phyloP scores from a whole-genome alignment of 306 rosid species.

The Corylus americana region DNA sequence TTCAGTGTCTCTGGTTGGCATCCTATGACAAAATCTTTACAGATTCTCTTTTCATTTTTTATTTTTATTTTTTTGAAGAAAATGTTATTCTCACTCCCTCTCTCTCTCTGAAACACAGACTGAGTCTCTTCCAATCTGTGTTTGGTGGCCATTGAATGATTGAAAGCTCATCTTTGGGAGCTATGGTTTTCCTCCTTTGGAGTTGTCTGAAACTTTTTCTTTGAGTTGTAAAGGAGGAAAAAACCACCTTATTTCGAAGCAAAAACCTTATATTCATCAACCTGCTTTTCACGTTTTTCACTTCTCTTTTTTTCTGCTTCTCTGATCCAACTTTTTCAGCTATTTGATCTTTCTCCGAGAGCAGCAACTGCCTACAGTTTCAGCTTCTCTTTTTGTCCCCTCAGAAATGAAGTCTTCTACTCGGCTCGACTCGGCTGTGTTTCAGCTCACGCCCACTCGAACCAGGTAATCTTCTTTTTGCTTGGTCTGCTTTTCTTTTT shows the following conservation, averaged over 20 bases:
- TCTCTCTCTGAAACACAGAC: background rate
- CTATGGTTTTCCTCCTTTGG: constrained; percentile 28
- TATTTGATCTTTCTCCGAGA: constrained; percentile 24
- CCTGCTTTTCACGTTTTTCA: constrained; percentile 18
- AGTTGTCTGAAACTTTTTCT: constrained; percentile 34
- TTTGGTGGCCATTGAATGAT: constrained; percentile 39
- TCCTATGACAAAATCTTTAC: background rate
- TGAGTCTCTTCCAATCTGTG: constrained; percentile 1
- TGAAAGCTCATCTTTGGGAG: constrained; percentile 40
- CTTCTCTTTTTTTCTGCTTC: constrained; percentile 1
- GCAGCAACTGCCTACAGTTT: constrained; percentile 7
- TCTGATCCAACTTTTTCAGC: constrained; percentile 40
- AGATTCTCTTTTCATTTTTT: background rate
- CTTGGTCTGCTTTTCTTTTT: constrained; percentile 9
- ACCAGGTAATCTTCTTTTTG: constrained; percentile 54
- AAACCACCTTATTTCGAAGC: constrained; percentile 2
- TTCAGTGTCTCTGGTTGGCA: constrained; percentile 4
- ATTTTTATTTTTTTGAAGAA: too few species aligned
- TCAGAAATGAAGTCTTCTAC: constrained; percentile 65
- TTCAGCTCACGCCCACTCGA: constrained; percentile 97
- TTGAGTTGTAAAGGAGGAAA: constrained; percentile 14
- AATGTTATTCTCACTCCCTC: background rate
- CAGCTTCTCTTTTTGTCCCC: constrained; percentile 14
- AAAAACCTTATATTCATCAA: constrained; percentile 21
- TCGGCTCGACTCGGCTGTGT: constrained; percentile 77